Conservation (phyloP, 108 stramenopile species). For the Cyclotella atomus region DNA sequence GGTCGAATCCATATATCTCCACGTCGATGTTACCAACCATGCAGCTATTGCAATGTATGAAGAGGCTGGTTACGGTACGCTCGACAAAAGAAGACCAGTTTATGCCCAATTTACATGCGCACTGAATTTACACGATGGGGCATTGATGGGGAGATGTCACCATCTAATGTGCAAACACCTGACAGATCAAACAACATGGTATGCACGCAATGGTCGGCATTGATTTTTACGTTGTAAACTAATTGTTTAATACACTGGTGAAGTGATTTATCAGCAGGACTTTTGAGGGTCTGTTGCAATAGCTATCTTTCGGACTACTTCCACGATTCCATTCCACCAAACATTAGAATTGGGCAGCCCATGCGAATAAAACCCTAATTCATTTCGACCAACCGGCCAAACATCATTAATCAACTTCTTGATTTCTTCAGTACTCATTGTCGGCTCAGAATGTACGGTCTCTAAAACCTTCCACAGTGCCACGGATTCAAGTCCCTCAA, state of each 20-base stretch:
- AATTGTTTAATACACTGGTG: too few species aligned
- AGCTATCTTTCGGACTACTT: slow-evolving; percentile 41
- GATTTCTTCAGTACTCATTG: slow-evolving; percentile 68
- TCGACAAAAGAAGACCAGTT: slow-evolving; percentile 53
- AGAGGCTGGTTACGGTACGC: slow-evolving; percentile 61
- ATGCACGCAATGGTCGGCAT: too few species aligned
- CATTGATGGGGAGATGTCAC: slow-evolving; percentile 72
- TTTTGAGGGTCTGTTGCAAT: slow-evolving; percentile 4
- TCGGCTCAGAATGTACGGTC: slow-evolving; percentile 57
- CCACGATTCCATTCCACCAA: slow-evolving; percentile 48
- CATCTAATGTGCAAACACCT: slow-evolving; percentile 68
- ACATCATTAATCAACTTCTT: slow-evolving; percentile 57
- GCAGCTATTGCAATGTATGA: slow-evolving; percentile 72
- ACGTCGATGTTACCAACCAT: slow-evolving; percentile 79
- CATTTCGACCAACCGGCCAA: slow-evolving; percentile 70
- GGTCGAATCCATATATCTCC: slow-evolving; percentile 80
- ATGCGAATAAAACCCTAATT: slow-evolving; percentile 71
- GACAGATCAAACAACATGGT: slow-evolving; percentile 57
- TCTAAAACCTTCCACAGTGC: slow-evolving; percentile 75
- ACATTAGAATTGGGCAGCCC: slow-evolving; percentile 48
- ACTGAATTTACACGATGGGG: slow-evolving; percentile 82
- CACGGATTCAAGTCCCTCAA: slow-evolving; percentile 72
- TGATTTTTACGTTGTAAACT: too few species aligned
- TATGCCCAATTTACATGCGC: slow-evolving; percentile 80
- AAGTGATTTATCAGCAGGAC: slow-evolving; percentile 15